Evolutionary conservation across 2,329 filamentous ascomycete genomes (phyloP), one percentile per base, ranked within the genome.

Genomic region (Paecilomyces dactylethromorphus): DNA sequence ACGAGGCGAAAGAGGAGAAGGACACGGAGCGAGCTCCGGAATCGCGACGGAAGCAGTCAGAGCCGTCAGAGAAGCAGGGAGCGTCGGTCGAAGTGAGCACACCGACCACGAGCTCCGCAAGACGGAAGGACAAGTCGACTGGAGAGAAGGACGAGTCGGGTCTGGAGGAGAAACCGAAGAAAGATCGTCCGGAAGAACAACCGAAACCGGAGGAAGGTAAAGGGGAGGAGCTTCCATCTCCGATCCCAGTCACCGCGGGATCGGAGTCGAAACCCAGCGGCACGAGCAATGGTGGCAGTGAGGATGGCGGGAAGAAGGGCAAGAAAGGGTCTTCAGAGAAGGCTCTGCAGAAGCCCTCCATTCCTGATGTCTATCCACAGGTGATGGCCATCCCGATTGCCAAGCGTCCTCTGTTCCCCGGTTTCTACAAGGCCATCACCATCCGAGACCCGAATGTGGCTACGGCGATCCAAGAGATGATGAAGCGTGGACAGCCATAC

Each of bases 381-480:
- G 92, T 99, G 58, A 91, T 99, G 83, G 93, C 93, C 1, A 96
- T 99, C 58, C 94, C 94, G 7, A 97, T 99, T 68, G 90, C 91
- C 29, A 92, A 95, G 74, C 84, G 94, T 56, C 94, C 94, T 11
- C 80, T 99, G 12, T 99, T 97, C 76, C 94, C 94, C 1, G 94
- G 94, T 1, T 99, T 97, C 76, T 99, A 99, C 80, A 99, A 99
- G 77, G 93, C 94, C 10, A 94, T 99, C 66, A 99, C 93, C 3
- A 96, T 99, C 66, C 88, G 91, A 71, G 92, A 99, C 69, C 90
- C 90, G 18, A 90, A 94, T 66, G 94, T 99, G 35, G 89, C 92
- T 13, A 87, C 87, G 45, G 94, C 94, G 22, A 96, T 99, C 65
- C 89, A 92, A 59, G 95, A 99, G 71, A 94, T 96, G 83, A 91